A percentile compares a stretch with the other conserved stretches of the same genome.
Evolutionary conservation across 139 green algal species (phyloP).

Genomic region (Asterochloris sp.): DNA sequence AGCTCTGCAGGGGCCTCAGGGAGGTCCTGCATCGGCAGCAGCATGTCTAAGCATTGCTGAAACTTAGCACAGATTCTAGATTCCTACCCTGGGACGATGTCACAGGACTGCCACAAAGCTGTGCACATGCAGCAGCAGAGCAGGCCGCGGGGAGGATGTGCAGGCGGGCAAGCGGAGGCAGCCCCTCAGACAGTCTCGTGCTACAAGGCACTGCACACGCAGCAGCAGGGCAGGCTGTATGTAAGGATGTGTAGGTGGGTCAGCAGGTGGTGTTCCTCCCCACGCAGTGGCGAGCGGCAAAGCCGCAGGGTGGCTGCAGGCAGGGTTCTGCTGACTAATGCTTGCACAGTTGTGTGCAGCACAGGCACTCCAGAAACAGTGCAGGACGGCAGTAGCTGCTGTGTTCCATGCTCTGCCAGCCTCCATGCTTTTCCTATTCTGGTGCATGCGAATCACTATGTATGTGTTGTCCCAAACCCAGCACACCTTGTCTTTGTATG

Average conservation of each 20-base stretch:
- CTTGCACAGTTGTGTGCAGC: neutral
- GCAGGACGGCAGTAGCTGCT: neutral
- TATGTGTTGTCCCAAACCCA: neutral
- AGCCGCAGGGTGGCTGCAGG: neutral
- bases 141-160: neutral
- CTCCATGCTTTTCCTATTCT: neutral
- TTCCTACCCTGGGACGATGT: neutral
- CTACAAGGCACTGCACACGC: no score
- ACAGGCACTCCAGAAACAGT: neutral
- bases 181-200: neutral
- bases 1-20: slow-evolving; percentile 86
- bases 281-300: neutral
- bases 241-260: no score
- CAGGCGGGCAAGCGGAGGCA: neutral
- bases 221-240: no score
- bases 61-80: neutral
- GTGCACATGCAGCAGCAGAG: neutral
- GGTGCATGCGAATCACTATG: neutral
- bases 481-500: slow-evolving; percentile 86
- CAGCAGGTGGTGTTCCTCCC: no score
- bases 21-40: slow-evolving; percentile 47
- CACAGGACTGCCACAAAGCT: neutral
- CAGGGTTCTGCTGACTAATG: neutral
- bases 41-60: neutral
- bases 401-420: neutral